A percentile compares a stretch with the other conserved stretches of the same genome.
Evolutionary conservation across 768 basidiomycete genomes (phyloP).

Genomic region (Xerocomus potaroensis): DNA sequence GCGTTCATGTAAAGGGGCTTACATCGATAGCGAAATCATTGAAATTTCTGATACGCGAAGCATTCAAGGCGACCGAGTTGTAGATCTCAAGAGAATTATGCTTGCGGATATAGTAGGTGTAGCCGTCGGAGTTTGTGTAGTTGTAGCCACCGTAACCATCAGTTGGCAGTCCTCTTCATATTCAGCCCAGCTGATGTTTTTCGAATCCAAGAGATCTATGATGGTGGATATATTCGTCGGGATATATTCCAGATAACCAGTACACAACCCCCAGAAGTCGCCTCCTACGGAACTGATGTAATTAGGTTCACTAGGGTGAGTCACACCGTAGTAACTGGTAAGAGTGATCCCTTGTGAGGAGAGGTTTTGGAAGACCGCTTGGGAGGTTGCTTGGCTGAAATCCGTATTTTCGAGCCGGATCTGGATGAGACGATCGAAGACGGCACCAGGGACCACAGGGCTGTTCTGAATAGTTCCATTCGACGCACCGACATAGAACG

Average conservation of each 20-base stretch:
- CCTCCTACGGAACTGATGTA: constrained; percentile 47
- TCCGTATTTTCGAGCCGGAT: constrained; percentile 63
- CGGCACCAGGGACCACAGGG: constrained; percentile 36
- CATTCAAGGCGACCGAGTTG: constrained; percentile 43
- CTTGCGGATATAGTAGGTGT: constrained; percentile 51
- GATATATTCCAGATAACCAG: constrained; percentile 35
- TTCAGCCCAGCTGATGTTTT: constrained; percentile 54
- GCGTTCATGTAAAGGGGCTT: background rate
- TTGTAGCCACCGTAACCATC: constrained; percentile 44
- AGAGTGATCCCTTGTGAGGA: constrained; percentile 48
- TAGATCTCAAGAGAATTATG: constrained; percentile 50
- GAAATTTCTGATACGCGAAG: constrained; percentile 48
- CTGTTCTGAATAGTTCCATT: constrained; percentile 39
- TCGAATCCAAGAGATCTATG: constrained; percentile 54
- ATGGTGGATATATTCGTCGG: constrained; percentile 51
- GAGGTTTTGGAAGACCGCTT: constrained; percentile 32
- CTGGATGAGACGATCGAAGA: constrained; percentile 43
- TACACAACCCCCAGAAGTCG: constrained; percentile 46
- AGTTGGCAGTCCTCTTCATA: constrained; percentile 55
- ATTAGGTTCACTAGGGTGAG: constrained; percentile 61
- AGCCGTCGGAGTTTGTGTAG: constrained; percentile 27
- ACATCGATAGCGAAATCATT: constrained; percentile 58
- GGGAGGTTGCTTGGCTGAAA: constrained; percentile 30
- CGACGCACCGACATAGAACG: constrained; percentile 38
- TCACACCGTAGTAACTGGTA: constrained; percentile 43